These are phyloP conservation scores for Megacollybia platyphylla DNA, from an alignment of 1,284 basidiomycete species.

Conservation along the genomic window DNA sequence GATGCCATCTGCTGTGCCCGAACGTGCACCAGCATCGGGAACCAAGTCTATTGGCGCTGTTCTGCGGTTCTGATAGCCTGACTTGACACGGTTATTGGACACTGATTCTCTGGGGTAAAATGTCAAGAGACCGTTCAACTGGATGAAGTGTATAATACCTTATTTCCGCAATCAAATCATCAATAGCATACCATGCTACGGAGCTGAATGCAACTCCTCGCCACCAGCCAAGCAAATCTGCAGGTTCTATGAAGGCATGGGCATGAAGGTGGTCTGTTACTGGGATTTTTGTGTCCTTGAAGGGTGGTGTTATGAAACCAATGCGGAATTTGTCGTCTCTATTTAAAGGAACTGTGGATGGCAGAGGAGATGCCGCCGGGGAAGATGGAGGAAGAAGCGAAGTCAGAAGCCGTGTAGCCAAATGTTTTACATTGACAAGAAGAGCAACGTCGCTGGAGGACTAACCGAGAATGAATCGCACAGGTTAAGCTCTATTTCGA, in stretches of 20 bases:
- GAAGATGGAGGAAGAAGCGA: conserved; percentile 29
- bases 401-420: conserved; percentile 42
- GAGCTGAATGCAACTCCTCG: conserved; percentile 51
- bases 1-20: conserved; percentile 48
- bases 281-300: conserved; percentile 62
- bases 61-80: conserved; percentile 39
- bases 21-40: conserved; percentile 51
- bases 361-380: conserved; percentile 16
- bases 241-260: conserved; percentile 54
- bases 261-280: conserved; percentile 66
- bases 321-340: conserved; percentile 33
- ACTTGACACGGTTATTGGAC: conserved; percentile 64
- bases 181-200: conserved; percentile 61
- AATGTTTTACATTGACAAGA: conserved; percentile 46
- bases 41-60: conserved; percentile 54
- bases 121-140: conserved; percentile 1
- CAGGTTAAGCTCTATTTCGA: conserved; percentile 2
- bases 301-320: conserved; percentile 66
- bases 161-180: conserved; percentile 70
- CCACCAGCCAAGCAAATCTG: conserved; percentile 62
- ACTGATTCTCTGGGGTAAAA: conserved; percentile 42
- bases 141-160: conserved; percentile 29
- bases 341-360: conserved; percentile 16
- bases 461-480: conserved; percentile 19
- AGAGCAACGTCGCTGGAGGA: conserved; percentile 64